A percentile compares a stretch with the other conserved stretches of the same genome.
Conservation (phyloP, 116 monocot species). For the Posidonia oceanica region DNA sequence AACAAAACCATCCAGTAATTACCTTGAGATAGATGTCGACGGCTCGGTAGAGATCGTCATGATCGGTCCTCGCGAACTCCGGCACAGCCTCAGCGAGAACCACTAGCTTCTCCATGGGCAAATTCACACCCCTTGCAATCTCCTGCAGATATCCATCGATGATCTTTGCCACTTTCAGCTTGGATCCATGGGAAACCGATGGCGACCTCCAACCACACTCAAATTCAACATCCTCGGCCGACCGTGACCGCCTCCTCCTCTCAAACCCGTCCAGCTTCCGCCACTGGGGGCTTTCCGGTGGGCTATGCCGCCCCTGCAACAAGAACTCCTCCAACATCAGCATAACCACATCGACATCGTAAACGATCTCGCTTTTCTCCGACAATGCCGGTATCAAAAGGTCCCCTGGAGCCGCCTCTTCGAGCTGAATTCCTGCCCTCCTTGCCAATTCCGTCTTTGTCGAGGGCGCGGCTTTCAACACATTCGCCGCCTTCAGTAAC, state of each 20-base stretch:
- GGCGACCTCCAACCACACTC: conserved; percentile 46
- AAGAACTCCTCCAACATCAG: conserved; percentile 70
- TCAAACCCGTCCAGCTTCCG: conserved; percentile 14
- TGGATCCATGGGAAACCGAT: conserved; percentile 52
- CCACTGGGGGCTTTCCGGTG: conserved; percentile 35
- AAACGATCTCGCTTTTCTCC: conserved; percentile 17
- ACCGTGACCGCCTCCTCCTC: conserved; percentile 44
- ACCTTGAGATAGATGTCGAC: conserved; percentile 74
- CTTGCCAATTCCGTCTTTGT: conserved; percentile 48
- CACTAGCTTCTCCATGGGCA: conserved; percentile 54
- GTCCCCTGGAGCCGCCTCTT: conserved; percentile 48
- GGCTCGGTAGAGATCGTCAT: conserved; percentile 75
- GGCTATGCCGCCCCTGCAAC: conserved; percentile 44
- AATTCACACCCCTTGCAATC: conserved; percentile 45
- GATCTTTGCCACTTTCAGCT: conserved; percentile 59
- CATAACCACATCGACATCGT: conserved; percentile 64
- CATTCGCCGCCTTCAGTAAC: conserved; percentile 55
- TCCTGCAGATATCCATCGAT: conserved; percentile 61
- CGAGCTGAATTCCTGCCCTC: conserved; percentile 48
- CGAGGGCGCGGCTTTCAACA: conserved; percentile 24
- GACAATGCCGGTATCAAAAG: conserved; percentile 45
- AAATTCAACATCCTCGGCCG: conserved; percentile 51
- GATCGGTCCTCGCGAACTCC: conserved; percentile 60
- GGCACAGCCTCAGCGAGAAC: conserved; percentile 59
- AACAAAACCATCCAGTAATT: conserved; percentile 1